Conservation (phyloP, 192 early-diverging fungal genomes). For the Phlyctochytrium bullatum region DNA sequence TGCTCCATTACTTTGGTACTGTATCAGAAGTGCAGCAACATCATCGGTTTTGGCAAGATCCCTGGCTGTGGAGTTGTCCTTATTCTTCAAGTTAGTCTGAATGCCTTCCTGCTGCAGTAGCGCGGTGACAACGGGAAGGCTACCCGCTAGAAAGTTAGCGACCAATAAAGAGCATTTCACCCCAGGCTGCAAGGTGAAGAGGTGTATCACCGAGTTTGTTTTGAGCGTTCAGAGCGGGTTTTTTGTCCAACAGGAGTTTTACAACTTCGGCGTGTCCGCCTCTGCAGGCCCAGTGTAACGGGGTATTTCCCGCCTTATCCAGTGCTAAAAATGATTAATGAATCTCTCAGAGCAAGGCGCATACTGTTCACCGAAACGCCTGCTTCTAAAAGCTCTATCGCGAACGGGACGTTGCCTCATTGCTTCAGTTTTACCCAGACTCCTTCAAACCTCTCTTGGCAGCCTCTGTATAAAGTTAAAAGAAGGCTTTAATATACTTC, state of each 20-base stretch:
- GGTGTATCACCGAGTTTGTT: conserved; percentile 60
- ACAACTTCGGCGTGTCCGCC: conserved; percentile 49
- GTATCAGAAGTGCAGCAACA: conserved; percentile 40
- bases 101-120: conserved; percentile 38
- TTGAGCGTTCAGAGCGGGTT: conserved; percentile 44
- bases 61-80: conserved; percentile 38
- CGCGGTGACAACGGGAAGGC: conserved; percentile 26
- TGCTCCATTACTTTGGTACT: conserved; percentile 7
- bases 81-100: conserved; percentile 39
- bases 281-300: conserved; percentile 54
- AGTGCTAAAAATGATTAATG: conserved; percentile 18
- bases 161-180: conserved; percentile 14
- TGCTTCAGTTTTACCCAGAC: neutral
- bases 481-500: neutral
- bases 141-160: conserved; percentile 24
- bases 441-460: conserved; percentile 30
- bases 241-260: conserved; percentile 32
- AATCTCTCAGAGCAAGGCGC: neutral
- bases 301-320: conserved; percentile 53
- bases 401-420: conserved; percentile 45
- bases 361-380: conserved; percentile 49
- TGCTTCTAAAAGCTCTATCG: conserved; percentile 39
- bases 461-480: conserved; percentile 33
- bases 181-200: conserved; percentile 52
- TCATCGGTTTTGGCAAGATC: conserved; percentile 46